A percentile compares a stretch with the other conserved stretches of the same genome.
Evolutionary conservation across 768 basidiomycete species (phyloP).

Genomic region (Boletus sp.): DNA sequence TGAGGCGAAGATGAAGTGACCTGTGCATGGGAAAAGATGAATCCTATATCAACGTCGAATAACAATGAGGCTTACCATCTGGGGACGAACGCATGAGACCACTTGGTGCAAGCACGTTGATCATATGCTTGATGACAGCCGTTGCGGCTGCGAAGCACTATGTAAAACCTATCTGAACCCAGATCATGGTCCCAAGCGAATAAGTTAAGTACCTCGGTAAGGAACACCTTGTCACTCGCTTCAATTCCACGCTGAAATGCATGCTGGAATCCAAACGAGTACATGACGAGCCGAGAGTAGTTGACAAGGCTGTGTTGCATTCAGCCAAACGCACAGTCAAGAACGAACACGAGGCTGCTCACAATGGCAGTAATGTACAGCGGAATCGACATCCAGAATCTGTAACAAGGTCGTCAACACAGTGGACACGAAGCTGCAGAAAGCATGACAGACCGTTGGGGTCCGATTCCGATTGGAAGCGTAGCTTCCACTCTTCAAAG

Average conservation of each 20-base stretch:
- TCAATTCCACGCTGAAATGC: slow-evolving; percentile 71
- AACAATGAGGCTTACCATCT: slow-evolving; percentile 51
- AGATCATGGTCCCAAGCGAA: not conserved
- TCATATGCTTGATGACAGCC: slow-evolving; percentile 61
- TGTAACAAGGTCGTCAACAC: slow-evolving; percentile 22
- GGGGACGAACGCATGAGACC: slow-evolving; percentile 79
- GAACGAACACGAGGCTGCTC: slow-evolving; percentile 28
- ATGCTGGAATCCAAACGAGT: slow-evolving; percentile 83
- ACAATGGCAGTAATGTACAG: slow-evolving; percentile 73
- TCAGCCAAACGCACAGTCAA: slow-evolving; percentile 8
- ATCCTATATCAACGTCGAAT: not conserved
- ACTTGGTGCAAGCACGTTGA: slow-evolving; percentile 62
- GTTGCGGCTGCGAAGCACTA: slow-evolving; percentile 71
- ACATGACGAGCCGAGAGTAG: slow-evolving; percentile 83
- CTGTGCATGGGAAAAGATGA: slow-evolving; percentile 30
- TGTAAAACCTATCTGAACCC: not conserved
- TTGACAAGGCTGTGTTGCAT: slow-evolving; percentile 53
- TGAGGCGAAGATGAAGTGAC: slow-evolving; percentile 75
- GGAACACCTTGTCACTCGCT: slow-evolving; percentile 60
- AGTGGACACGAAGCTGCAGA: not conserved
- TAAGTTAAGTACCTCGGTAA: slow-evolving; percentile 50
- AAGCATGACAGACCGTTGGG: slow-evolving; percentile 42
- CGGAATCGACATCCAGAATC: slow-evolving; percentile 62
- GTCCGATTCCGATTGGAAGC: slow-evolving; percentile 62
- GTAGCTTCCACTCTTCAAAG: slow-evolving; percentile 63